phyloP scores from a whole-genome alignment of 2,329 filamentous ascomycete species.

The Xylariaceae sp. region DNA sequence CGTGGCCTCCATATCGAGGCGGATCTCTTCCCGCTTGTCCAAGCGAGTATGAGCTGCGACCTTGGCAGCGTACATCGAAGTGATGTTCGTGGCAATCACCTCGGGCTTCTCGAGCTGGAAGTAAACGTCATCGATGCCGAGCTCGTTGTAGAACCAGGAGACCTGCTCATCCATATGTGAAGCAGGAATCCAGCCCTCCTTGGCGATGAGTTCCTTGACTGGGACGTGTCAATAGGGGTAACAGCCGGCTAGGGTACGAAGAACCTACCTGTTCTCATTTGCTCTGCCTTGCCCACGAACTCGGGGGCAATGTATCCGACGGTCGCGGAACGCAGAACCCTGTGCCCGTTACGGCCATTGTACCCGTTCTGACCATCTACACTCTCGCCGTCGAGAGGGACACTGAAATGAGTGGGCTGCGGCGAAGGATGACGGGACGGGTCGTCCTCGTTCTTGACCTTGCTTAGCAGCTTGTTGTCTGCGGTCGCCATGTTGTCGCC shows the following conservation, averaged over 20 bases:
- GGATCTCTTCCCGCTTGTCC: conserved; percentile 90
- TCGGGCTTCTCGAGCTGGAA: conserved; percentile 84
- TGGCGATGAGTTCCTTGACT: conserved; percentile 77
- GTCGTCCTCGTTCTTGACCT: conserved; percentile 38
- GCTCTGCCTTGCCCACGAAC: conserved; percentile 85
- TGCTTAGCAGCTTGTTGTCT: conserved; percentile 39
- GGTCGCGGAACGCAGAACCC: conserved; percentile 78
- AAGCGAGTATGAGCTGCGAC: conserved; percentile 88
- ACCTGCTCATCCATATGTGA: conserved; percentile 81
- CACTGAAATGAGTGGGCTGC: conserved; percentile 77
- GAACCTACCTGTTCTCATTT: conserved; percentile 71
- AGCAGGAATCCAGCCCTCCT: conserved; percentile 79
- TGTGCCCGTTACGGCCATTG: conserved; percentile 53
- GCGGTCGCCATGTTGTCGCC: conserved; percentile 33
- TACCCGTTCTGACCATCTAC: conserved; percentile 31
- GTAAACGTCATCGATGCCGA: conserved; percentile 98
- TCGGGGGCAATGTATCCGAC: conserved; percentile 92
- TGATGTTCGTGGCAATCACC: conserved; percentile 88
- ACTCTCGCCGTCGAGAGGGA: conserved; percentile 46
- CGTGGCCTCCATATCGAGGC: conserved; percentile 86
- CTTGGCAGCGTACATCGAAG: conserved; percentile 94
- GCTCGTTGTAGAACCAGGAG: conserved; percentile 94
- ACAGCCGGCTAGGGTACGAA: neutral
- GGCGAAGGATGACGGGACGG: conserved; percentile 68
- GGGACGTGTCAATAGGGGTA: conserved; percentile 16